These are phyloP conservation scores for Ascoidea asiatica DNA, from an alignment of 805 yeast genomes.

Conservation along the genomic window DNA sequence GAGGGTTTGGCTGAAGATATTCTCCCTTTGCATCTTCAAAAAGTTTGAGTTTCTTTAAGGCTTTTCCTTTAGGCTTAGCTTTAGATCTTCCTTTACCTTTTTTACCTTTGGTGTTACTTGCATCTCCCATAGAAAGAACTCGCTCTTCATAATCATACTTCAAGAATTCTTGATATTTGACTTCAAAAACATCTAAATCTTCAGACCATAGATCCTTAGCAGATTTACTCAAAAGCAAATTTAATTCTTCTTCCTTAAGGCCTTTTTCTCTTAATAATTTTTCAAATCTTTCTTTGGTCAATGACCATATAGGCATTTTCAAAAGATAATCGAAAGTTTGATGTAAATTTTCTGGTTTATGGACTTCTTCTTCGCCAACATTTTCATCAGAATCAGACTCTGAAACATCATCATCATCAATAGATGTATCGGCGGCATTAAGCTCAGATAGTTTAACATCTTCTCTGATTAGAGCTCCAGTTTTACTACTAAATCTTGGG, in stretches of 20 bases:
- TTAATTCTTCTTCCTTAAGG: conserved; percentile 60
- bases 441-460: conserved; percentile 6
- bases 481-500: conserved; percentile 52
- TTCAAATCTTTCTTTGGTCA: conserved; percentile 82
- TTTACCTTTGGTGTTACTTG: conserved; percentile 31
- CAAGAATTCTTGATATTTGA: conserved; percentile 55
- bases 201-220: conserved; percentile 83
- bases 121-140: conserved; percentile 18
- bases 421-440: conserved; percentile 13
- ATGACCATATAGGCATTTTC: conserved; percentile 89
- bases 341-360: conserved; percentile 33
- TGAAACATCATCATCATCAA: conserved; percentile 25
- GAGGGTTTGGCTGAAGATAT: background rate
- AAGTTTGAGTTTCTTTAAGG: background rate
- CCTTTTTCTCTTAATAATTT: conserved; percentile 61
- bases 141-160: conserved; percentile 50
- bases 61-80: conserved; percentile 16
- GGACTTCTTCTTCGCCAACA: conserved; percentile 26
- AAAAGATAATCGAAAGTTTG: conserved; percentile 76
- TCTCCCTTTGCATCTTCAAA: background rate
- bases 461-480: conserved; percentile 13
- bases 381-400: conserved; percentile 25
- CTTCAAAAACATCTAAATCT: conserved; percentile 67
- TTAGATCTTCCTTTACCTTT: conserved; percentile 26
- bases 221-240: conserved; percentile 43